Evolutionary conservation across 768 basidiomycete species (phyloP), one percentile per base, ranked within the genome.

Genomic region (Termitomyces sp.): DNA sequence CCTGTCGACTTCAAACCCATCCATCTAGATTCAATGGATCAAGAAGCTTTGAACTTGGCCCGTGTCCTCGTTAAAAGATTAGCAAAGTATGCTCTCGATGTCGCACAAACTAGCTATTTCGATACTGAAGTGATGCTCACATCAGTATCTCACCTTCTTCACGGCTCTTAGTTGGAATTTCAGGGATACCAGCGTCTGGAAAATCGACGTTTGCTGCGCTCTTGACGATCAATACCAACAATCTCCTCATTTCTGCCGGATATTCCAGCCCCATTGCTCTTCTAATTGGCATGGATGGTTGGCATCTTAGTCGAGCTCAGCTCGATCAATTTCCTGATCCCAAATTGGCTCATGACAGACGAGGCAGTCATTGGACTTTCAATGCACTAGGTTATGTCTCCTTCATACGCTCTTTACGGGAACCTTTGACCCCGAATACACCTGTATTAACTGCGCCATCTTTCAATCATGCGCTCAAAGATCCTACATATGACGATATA

Each of bases 291-390:
- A 76, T 94, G 40, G 95, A 98, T 67, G 95, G 96, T 11, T 98
- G 94, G 93, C 95, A 98, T 69, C 78, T 89, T 58, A 82, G 90
- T 18, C 83, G 92, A 24, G 80, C 83, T 4, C 84, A 90, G 61
- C 82, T 98, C 28, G 91, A 91, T 65, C 66, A 73, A 22, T 80
- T 94, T 67, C 82, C 84, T 14, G 85, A 97, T 68, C 87, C 94
- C 0, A 76, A 80, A 53, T 79, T 85, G 41, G 93, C 94, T 0
- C 84, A 88, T 62, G 87, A 87, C 80, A 56, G 92, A 47, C 82
- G 94, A 22, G 95, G 95, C 2, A 86, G 80, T 14, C 90, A 94
- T 63, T 96, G 93, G 89, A 97, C 94, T 2, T 98, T 98, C 65
- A 87, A 97, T 63, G 85, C 82, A 5, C 62, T 68, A n/a, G 76